Evolutionary conservation across 192 early-diverging fungal species (phyloP).

Genomic region (Geosiphon pyriformis): DNA sequence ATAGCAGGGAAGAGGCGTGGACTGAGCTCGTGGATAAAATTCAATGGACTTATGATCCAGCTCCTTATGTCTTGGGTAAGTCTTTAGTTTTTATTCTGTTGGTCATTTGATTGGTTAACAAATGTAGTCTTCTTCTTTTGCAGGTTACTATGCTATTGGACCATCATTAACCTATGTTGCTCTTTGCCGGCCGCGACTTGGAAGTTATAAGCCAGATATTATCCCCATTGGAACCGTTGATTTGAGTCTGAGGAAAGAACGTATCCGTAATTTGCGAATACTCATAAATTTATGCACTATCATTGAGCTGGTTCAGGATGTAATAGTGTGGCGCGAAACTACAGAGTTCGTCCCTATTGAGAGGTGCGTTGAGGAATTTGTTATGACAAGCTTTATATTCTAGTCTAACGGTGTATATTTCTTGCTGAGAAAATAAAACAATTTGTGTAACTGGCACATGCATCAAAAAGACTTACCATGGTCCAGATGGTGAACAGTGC

Average conservation of each 20-base stretch:
- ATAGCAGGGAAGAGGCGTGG: background rate
- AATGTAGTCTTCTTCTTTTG: background rate
- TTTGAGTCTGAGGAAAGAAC: background rate
- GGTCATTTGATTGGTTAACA: background rate
- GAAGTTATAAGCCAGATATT: background rate
- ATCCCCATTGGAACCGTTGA: background rate
- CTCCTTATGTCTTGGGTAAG: conserved; percentile 7
- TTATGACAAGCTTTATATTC: background rate
- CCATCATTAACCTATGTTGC: background rate
- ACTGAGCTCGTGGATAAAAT: background rate
- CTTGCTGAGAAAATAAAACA: background rate
- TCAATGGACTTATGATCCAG: conserved; percentile 4
- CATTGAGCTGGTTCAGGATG: background rate
- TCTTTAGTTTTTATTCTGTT: background rate
- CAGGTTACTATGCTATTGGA: background rate
- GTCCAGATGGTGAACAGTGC: background rate
- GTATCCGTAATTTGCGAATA: background rate
- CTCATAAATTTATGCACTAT: background rate
- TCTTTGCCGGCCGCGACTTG: background rate
- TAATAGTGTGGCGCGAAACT: background rate
- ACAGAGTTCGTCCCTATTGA: background rate
- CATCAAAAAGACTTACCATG: background rate
- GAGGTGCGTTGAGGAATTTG: background rate
- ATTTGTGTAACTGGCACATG: background rate
- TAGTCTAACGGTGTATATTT: background rate